phyloP scores from a whole-genome alignment of 2,329 filamentous ascomycete species.

The Monosporascus sp. region DNA sequence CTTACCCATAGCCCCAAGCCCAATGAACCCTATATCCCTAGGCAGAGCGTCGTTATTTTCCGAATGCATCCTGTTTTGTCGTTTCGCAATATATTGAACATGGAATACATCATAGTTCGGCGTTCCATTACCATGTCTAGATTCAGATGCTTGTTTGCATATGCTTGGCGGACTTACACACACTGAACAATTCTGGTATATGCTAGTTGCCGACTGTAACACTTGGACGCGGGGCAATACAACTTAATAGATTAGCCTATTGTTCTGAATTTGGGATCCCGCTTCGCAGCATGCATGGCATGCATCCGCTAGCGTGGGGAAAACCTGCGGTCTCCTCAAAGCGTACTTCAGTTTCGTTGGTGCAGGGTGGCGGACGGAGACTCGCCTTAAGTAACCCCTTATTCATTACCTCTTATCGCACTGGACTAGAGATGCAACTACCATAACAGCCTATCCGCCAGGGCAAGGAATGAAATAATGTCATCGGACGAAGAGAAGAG shows the following conservation, averaged over 20 bases:
- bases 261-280: background rate
- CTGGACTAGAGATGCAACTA: too few relatives aligned
- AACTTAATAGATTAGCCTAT: background rate
- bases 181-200: background rate
- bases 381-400: too few relatives aligned
- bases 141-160: background rate
- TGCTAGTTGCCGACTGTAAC: background rate
- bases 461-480: constrained; percentile 6
- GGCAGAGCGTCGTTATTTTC: background rate
- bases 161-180: background rate
- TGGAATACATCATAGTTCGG: too few relatives aligned
- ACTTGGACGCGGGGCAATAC: background rate
- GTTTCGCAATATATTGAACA: background rate
- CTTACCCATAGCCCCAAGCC: constrained; percentile 50
- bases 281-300: background rate
- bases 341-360: too few relatives aligned
- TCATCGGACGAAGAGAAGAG: constrained; percentile 8
- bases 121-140: too few relatives aligned
- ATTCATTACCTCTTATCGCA: too few relatives aligned
- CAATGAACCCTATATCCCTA: constrained; percentile 36
- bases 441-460: background rate
- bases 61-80: background rate
- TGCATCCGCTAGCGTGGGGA: background rate
- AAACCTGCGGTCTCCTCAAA: background rate
- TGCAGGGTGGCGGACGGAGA: too few relatives aligned